Percentiles rank a stretch among this genome's conserved stretches.
Conservation (phyloP, 2,329 filamentous ascomycete species). For the Cytospora piceae region DNA sequence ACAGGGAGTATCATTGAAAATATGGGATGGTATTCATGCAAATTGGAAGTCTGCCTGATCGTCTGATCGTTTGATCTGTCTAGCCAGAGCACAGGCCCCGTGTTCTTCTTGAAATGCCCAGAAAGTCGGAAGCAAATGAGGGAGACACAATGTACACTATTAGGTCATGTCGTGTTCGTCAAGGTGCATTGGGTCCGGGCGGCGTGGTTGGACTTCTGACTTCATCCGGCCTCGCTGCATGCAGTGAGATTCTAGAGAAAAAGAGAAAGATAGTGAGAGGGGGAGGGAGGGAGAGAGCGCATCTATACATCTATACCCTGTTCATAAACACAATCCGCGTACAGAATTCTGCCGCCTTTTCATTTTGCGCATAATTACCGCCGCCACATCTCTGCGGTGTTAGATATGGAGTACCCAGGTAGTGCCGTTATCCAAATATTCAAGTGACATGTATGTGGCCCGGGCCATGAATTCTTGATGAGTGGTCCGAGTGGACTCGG, state of each 20-base stretch:
- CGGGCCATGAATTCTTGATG: conserved; percentile 12
- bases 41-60: not conserved
- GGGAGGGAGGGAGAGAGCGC: not conserved
- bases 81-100: not conserved
- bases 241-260: conserved; percentile 10
- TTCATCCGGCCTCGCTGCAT: conserved; percentile 20
- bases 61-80: not conserved
- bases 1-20: not conserved
- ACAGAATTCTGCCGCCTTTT: not conserved
- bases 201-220: conserved; percentile 6
- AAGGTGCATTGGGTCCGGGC: not conserved
- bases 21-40: not conserved
- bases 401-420: conserved; percentile 4
- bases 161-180: not conserved
- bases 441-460: not conserved
- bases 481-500: conserved; percentile 15
- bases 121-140: not conserved
- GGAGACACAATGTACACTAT: not conserved
- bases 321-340: not conserved
- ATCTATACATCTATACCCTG: not conserved
- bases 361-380: not conserved
- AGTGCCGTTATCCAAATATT: not conserved
- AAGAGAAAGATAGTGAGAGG: not conserved
- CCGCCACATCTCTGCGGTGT: conserved; percentile 2
- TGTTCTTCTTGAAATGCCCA: not conserved